Percentiles rank a stretch among this genome's conserved stretches.
These are phyloP conservation scores for Catenaria anguillulae DNA, from an alignment of 371 early-diverging fungal species.

Conservation along the genomic window DNA sequence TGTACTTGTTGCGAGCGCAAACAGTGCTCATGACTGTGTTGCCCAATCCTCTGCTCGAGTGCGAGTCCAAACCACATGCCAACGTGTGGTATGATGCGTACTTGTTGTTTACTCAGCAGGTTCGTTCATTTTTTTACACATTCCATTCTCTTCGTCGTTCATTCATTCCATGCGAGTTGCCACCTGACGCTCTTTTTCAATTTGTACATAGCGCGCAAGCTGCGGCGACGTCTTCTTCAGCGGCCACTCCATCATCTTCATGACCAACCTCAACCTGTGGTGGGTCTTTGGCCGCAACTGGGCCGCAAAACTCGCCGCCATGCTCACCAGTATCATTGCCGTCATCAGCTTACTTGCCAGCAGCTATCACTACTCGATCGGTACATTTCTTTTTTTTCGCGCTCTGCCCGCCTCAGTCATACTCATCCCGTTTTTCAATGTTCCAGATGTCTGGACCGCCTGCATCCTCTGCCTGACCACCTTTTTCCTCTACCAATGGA, in stretches of 20 bases:
- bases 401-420: too few relatives aligned
- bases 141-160: too few relatives aligned
- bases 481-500: conserved; percentile 4
- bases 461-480: neutral
- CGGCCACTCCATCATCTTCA: neutral
- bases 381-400: neutral
- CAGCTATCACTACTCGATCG: conserved; percentile 1
- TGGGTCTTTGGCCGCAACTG: neutral
- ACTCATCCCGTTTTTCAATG: too few relatives aligned
- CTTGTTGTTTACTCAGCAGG: neutral
- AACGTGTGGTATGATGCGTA: neutral
- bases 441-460: too few relatives aligned
- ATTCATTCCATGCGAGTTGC: too few relatives aligned
- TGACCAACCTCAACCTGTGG: neutral
- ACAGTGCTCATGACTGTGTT: conserved; percentile 1
- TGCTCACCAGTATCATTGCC: neutral
- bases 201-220: neutral
- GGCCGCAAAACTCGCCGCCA: neutral
- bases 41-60: neutral
- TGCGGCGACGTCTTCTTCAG: conserved; percentile 5
- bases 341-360: neutral
- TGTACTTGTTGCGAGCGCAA: neutral
- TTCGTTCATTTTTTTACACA: too few relatives aligned
- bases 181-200: neutral
- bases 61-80: neutral